These are phyloP conservation scores for Auricularia cornea DNA, from an alignment of 768 basidiomycete genomes.

Conservation along the genomic window DNA sequence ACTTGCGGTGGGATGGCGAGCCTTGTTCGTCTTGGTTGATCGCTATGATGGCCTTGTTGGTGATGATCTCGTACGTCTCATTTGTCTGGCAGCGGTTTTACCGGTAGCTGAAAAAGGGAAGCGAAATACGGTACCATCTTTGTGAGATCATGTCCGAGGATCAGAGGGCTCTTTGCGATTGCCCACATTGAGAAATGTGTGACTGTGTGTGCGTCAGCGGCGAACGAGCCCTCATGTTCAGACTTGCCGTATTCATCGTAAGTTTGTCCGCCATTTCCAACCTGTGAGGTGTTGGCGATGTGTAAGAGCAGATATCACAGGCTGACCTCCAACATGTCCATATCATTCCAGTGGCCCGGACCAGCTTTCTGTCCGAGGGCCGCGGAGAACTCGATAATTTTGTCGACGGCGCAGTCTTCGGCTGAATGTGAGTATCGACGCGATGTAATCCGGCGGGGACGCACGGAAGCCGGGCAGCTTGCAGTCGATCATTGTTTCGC, in stretches of 20 bases:
- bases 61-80: constrained; percentile 30
- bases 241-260: constrained; percentile 31
- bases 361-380: constrained; percentile 19
- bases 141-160: constrained; percentile 33
- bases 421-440: background rate
- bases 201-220: constrained; percentile 13
- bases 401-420: background rate
- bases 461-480: constrained; percentile 30
- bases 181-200: constrained; percentile 37
- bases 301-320: background rate
- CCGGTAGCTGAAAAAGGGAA: background rate
- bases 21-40: constrained; percentile 27
- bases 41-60: constrained; percentile 29
- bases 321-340: constrained; percentile 41
- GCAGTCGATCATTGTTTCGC: constrained; percentile 27
- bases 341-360: constrained; percentile 41
- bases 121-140: constrained; percentile 20
- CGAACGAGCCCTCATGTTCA: background rate
- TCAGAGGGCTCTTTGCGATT: constrained; percentile 34
- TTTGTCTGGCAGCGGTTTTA: constrained; percentile 15
- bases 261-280: constrained; percentile 30
- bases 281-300: constrained; percentile 5
- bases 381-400: background rate
- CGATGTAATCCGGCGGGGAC: constrained; percentile 2
- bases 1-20: constrained; percentile 24